phyloP scores from a whole-genome alignment of 495 filamentous ascomycete species.

The Talaromyces trachyspermus region DNA sequence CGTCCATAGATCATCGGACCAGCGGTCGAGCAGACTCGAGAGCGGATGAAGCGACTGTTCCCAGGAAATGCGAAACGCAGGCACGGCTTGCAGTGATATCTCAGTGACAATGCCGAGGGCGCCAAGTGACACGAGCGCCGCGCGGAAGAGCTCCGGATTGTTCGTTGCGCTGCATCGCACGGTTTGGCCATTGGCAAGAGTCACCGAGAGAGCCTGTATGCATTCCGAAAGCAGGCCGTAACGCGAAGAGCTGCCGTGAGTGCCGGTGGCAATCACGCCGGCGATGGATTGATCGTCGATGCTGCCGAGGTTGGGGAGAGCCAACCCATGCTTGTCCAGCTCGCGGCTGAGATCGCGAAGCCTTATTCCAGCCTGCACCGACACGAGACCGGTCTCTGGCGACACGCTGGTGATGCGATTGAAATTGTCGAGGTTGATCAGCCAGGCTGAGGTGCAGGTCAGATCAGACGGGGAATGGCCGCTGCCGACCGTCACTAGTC shows the following conservation, averaged over 20 bases:
- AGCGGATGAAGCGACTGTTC: slow-evolving; percentile 68
- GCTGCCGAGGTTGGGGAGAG: slow-evolving; percentile 83
- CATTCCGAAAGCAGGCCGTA: slow-evolving; percentile 80
- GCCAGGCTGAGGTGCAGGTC: slow-evolving; percentile 91
- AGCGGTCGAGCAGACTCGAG: slow-evolving; percentile 56
- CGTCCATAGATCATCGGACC: slow-evolving; percentile 74
- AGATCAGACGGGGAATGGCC: slow-evolving; percentile 88
- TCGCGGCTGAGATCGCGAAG: slow-evolving; percentile 59
- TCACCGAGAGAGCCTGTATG: slow-evolving; percentile 65
- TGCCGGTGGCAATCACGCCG: slow-evolving; percentile 86
- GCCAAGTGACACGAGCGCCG: slow-evolving; percentile 78
- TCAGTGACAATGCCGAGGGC: slow-evolving; percentile 88
- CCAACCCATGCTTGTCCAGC: slow-evolving; percentile 65
- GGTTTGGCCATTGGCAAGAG: slow-evolving; percentile 73
- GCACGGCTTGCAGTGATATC: slow-evolving; percentile 72
- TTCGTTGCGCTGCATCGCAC: slow-evolving; percentile 63
- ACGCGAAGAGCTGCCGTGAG: slow-evolving; percentile 77
- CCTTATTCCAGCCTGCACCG: slow-evolving; percentile 78
- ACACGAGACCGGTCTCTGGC: slow-evolving; percentile 52
- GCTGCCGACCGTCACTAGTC: slow-evolving; percentile 73
- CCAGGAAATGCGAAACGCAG: slow-evolving; percentile 77
- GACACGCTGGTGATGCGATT: slow-evolving; percentile 64
- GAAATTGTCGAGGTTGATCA: slow-evolving; percentile 86
- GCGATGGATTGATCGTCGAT: slow-evolving; percentile 93
- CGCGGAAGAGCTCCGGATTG: slow-evolving; percentile 75